A percentile compares a stretch with the other conserved stretches of the same genome.
Evolutionary conservation across 108 stramenopile genomes (phyloP).

Genomic region (Fragilaria crotonensis): DNA sequence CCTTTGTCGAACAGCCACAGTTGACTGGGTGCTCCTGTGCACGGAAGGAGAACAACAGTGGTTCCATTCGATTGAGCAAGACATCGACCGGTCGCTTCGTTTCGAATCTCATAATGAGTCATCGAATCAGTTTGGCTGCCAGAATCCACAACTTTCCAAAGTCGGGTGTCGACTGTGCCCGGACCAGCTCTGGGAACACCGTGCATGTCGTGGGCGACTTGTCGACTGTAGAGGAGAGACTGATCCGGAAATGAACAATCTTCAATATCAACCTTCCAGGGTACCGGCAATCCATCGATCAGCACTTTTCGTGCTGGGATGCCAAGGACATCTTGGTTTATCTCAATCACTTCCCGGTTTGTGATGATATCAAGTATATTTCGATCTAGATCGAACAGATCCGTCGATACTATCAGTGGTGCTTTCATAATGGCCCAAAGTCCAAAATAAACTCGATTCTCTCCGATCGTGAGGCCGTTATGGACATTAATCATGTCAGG

Average conservation of each 20-base stretch:
- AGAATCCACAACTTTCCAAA: background rate
- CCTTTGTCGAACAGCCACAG: background rate
- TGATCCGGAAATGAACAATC: background rate
- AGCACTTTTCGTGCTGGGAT: background rate
- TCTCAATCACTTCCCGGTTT: conserved; percentile 21
- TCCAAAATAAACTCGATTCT: conserved; percentile 40
- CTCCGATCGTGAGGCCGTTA: conserved; percentile 29
- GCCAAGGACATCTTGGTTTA: conserved; percentile 18
- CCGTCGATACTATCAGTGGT: conserved; percentile 40
- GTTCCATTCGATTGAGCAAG: background rate
- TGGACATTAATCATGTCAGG: conserved; percentile 50
- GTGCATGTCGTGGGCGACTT: background rate
- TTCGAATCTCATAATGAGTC: background rate
- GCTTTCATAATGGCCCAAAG: conserved; percentile 48
- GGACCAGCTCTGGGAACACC: background rate
- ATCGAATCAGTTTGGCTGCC: background rate
- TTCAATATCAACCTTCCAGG: background rate
- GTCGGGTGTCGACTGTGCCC: background rate
- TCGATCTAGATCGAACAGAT: conserved; percentile 24
- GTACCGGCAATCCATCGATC: background rate
- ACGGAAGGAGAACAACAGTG: background rate
- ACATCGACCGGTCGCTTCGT: background rate
- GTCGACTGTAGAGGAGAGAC: background rate
- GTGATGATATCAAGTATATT: conserved; percentile 19
- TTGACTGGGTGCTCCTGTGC: background rate